Evolutionary conservation across 1,284 basidiomycete genomes (phyloP), one percentile per base, ranked within the genome.

Genomic region (Anthracocystis walkeri): DNA sequence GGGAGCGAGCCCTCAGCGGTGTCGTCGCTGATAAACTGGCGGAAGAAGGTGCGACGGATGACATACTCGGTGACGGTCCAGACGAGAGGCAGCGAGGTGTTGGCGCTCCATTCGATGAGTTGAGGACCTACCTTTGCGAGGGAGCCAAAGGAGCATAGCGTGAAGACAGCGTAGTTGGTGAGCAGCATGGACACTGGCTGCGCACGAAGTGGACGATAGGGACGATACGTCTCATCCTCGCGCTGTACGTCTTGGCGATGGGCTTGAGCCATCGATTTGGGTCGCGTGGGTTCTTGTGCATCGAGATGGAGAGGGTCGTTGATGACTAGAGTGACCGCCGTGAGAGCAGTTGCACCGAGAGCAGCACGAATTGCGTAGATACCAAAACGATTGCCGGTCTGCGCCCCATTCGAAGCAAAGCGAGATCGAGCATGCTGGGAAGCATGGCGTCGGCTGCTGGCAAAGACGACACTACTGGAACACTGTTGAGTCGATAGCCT

Each of bases 21-120:
- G 68, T 96, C 94, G 4, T 92, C 93, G 1, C 93, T 93, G 7
- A 95, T 93, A 79, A 97, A 97, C 85, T 93, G 92, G 52, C 89
- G 87, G 82, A 95, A 97, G 87, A 97, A 97, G 3, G 95, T 96
- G 29, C 88, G 86, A 48, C 93, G 88, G 11, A 96, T 91, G 65
- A 93, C 83, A 7, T 87, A 88, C 82, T 94, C 91, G 2, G 92
- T 90, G 44, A 93, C 73, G 52, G 89, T 86, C 64, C 87, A 89
- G 1, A 95, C 67, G 4, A 90, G 89, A 1, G 94, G 93, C 14
- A 93, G 86, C 58, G 88, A 87, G 1, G 89, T 88, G 40, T 92
- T 84, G 2, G 88, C 81, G 25, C 89, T 62, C 80, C 79, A 81
- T 31, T 80, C 86, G 49, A 97, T 88, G n/a, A 96, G 86, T 38